Evolutionary conservation across 164 flowering plant genomes (phyloP).

Genomic region (Sedum album): DNA sequence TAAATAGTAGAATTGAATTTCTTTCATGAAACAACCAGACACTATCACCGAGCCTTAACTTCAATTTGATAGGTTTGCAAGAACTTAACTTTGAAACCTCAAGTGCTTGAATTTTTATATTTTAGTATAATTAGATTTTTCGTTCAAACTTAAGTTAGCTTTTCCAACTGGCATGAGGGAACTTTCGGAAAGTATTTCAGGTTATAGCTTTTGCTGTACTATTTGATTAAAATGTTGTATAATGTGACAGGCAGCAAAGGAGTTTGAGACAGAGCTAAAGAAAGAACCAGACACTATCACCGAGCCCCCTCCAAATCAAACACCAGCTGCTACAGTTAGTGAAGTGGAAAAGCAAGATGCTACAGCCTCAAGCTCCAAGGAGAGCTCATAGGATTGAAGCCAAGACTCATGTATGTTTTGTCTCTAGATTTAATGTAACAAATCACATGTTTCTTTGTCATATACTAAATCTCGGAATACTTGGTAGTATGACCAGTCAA

Average conservation of each 20-base stretch:
- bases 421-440: neutral
- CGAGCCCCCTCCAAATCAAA: conserved; percentile 5
- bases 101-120: no score
- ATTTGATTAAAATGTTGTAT: neutral
- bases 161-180: neutral
- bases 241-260: conserved; percentile 9
- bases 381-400: conserved; percentile 22
- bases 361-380: conserved; percentile 40
- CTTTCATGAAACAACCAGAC: no score
- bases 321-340: conserved; percentile 19
- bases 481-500: no score
- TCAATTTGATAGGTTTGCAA: no score
- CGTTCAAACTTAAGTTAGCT: neutral
- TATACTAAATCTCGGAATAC: no score
- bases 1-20: no score
- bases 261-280: conserved; percentile 8
- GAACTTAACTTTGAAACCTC: neutral
- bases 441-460: neutral
- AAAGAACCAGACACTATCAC: conserved; percentile 6
- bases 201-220: neutral
- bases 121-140: neutral
- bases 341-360: conserved; percentile 40
- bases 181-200: neutral
- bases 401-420: neutral
- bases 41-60: no score